Percentiles rank a stretch among this genome's conserved stretches.
phyloP scores from a whole-genome alignment of 108 stramenopile species.

The Discostella pseudostelligera region DNA sequence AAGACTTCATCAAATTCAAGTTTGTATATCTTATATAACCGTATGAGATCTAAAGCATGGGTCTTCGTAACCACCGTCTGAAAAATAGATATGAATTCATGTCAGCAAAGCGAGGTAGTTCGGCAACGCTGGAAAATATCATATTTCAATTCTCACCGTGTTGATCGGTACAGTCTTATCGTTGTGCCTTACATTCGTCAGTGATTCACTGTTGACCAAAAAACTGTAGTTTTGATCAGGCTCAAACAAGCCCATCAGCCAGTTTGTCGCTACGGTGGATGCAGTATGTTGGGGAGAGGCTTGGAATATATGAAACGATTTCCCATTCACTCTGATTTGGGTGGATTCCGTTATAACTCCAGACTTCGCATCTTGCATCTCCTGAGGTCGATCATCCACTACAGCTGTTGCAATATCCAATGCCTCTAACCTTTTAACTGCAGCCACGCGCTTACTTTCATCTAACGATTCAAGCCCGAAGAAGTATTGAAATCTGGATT shows the following conservation, averaged over 20 bases:
- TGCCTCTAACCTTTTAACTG: constrained; percentile 21
- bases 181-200: constrained; percentile 17
- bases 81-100: background rate
- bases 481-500: constrained; percentile 34
- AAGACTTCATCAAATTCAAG: constrained; percentile 25
- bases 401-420: constrained; percentile 28
- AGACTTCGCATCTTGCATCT: constrained; percentile 21
- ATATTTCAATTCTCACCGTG: constrained; percentile 10
- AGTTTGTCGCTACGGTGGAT: constrained; percentile 23
- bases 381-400: constrained; percentile 11
- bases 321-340: constrained; percentile 10
- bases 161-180: constrained; percentile 16
- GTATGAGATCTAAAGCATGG: constrained; percentile 18
- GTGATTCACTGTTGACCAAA: constrained; percentile 15
- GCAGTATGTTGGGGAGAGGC: constrained; percentile 30
- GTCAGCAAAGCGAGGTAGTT: no score
- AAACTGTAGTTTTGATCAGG: constrained; percentile 29
- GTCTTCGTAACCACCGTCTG: constrained; percentile 29
- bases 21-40: constrained; percentile 19
- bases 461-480: constrained; percentile 24
- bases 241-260: constrained; percentile 38
- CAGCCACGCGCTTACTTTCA: constrained; percentile 13
- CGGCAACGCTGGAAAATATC: no score
- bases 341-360: constrained; percentile 7
- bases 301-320: constrained; percentile 38